phyloP scores from a whole-genome alignment of 345 rosid genomes.

The Melaleuca quinquenervia region DNA sequence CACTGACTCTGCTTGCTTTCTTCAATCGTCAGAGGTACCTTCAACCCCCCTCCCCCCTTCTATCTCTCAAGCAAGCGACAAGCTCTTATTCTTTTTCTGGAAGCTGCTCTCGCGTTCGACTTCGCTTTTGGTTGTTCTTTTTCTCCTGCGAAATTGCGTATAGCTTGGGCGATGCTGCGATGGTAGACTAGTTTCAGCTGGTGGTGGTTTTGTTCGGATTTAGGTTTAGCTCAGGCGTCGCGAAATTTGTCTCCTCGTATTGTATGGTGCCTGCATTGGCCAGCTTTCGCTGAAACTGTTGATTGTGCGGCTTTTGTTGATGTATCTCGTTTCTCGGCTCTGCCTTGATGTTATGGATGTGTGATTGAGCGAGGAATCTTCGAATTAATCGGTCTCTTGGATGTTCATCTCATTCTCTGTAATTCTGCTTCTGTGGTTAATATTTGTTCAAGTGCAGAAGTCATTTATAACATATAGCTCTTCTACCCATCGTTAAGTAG shows the following conservation, averaged over 20 bases:
- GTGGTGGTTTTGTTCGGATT: not conserved
- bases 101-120: not conserved
- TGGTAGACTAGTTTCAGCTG: not conserved
- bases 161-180: not conserved
- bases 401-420: not conserved
- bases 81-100: not conserved
- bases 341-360: not conserved
- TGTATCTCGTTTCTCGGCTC: not conserved
- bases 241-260: not conserved
- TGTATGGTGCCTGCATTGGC: not conserved
- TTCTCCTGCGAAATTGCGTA: not conserved
- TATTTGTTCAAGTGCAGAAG: not conserved
- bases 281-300: not conserved
- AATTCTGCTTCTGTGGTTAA: not conserved
- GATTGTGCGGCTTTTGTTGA: not conserved
- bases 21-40: not conserved
- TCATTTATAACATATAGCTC: not conserved
- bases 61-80: not conserved
- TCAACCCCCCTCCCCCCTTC: not conserved
- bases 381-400: not conserved
- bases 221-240: not conserved
- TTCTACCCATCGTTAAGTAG: not conserved
- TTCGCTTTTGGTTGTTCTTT: not conserved
- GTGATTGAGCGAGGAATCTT: not conserved
- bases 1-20: not conserved